Percentiles rank a stretch among this genome's conserved stretches.
These are phyloP conservation scores for Aethionema arabicum DNA, from an alignment of 345 rosid genomes.

Conservation along the genomic window DNA sequence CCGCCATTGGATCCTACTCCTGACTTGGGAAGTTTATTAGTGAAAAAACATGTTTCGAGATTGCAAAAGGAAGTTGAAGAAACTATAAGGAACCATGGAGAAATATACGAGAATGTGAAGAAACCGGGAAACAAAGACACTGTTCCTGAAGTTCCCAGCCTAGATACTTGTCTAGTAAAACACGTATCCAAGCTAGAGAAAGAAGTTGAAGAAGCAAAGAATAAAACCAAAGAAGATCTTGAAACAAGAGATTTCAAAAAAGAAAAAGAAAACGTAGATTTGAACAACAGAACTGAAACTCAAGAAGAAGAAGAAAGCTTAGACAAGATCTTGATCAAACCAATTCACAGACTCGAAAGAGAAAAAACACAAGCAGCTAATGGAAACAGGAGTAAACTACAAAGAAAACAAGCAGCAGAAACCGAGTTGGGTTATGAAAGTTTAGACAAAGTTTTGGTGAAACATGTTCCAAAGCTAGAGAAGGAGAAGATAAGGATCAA, in stretches of 20 bases:
- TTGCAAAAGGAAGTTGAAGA: constrained; percentile 50
- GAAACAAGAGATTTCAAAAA: constrained; percentile 17
- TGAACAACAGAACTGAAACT: constrained; percentile 30
- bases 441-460: constrained; percentile 77
- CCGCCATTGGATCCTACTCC: constrained; percentile 39
- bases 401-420: constrained; percentile 41
- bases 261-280: constrained; percentile 63
- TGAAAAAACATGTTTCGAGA: constrained; percentile 47
- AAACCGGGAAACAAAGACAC: constrained; percentile 29
- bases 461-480: constrained; percentile 74
- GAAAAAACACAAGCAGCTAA: constrained; percentile 47
- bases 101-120: constrained; percentile 38
- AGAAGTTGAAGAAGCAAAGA: constrained; percentile 79
- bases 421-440: constrained; percentile 45
- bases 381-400: constrained; percentile 34
- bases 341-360: constrained; percentile 52
- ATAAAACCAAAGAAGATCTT: constrained; percentile 42
- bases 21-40: constrained; percentile 50
- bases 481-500: constrained; percentile 53
- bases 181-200: constrained; percentile 77
- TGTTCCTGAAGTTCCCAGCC: constrained; percentile 53
- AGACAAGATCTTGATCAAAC: constrained; percentile 61
- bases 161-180: constrained; percentile 72
- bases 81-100: constrained; percentile 34
- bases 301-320: constrained; percentile 47